These are phyloP conservation scores for Lentinus polychrous DNA, from an alignment of 1,284 basidiomycete species.

Conservation along the genomic window DNA sequence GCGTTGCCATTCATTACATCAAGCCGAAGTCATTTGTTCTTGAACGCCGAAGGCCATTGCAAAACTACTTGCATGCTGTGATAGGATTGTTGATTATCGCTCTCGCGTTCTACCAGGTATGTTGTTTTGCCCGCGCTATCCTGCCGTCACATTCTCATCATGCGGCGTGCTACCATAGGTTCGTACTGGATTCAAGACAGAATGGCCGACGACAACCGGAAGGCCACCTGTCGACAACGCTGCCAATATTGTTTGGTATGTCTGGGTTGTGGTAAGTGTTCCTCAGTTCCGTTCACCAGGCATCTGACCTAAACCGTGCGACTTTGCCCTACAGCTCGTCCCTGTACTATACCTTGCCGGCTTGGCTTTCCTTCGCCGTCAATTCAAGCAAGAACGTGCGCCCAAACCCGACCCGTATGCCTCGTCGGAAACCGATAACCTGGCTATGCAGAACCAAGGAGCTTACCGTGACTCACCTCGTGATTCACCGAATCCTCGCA, in stretches of 20 bases:
- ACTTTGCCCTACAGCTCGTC: conserved; percentile 30
- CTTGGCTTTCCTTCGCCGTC: conserved; percentile 15
- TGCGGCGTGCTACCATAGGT: conserved; percentile 29
- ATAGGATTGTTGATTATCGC: conserved; percentile 45
- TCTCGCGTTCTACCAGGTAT: conserved; percentile 46
- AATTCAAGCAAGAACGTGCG: conserved; percentile 15
- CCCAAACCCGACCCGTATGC: too few relatives aligned
- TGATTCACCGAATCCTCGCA: too few relatives aligned
- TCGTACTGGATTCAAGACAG: conserved; percentile 36
- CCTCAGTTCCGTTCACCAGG: not conserved
- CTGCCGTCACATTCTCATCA: not conserved
- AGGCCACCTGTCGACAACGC: conserved; percentile 28
- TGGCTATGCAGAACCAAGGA: too few relatives aligned
- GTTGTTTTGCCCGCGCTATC: conserved; percentile 7
- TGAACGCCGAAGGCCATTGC: conserved; percentile 34
- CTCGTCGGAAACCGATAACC: too few relatives aligned
- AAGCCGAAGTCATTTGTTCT: conserved; percentile 33
- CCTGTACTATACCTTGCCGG: conserved; percentile 39
- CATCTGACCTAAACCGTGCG: too few relatives aligned
- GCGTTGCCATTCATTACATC: conserved; percentile 52
- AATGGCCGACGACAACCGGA: conserved; percentile 41
- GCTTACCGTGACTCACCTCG: too few relatives aligned
- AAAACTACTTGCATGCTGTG: conserved; percentile 55
- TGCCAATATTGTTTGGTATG: conserved; percentile 39
- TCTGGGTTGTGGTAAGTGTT: conserved; percentile 47